phyloP scores from a whole-genome alignment of 1,284 basidiomycete genomes.

The Heterobasidion annosum region DNA sequence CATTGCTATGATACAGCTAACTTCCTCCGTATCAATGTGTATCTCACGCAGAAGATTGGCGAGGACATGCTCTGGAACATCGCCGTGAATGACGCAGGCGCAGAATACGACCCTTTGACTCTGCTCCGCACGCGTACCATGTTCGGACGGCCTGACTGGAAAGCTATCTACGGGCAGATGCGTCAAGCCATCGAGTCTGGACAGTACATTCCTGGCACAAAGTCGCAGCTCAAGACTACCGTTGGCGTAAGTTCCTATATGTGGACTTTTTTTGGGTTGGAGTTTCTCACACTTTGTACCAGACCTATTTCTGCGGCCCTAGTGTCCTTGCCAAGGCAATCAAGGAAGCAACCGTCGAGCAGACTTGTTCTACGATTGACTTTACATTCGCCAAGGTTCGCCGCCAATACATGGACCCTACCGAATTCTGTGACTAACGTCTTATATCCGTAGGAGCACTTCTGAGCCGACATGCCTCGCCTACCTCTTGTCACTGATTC shows the following conservation, averaged over 20 bases:
- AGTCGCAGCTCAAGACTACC: slow-evolving; percentile 70
- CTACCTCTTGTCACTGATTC: neutral
- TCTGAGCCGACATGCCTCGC: slow-evolving; percentile 26
- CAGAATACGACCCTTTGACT: slow-evolving; percentile 78
- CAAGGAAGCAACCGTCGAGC: slow-evolving; percentile 54
- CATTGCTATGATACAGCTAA: slow-evolving; percentile 42
- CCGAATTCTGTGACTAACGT: neutral
- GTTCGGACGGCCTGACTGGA: slow-evolving; percentile 86
- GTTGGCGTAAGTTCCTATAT: slow-evolving; percentile 54
- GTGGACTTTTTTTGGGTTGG: neutral
- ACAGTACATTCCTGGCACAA: slow-evolving; percentile 69
- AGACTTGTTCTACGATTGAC: slow-evolving; percentile 46
- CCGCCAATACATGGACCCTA: slow-evolving; percentile 1
- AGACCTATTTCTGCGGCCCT: slow-evolving; percentile 86
- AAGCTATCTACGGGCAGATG: slow-evolving; percentile 65
- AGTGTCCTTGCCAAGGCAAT: slow-evolving; percentile 64
- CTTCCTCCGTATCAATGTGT: slow-evolving; percentile 86
- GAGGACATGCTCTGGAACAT: slow-evolving; percentile 89
- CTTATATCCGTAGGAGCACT: slow-evolving; percentile 42
- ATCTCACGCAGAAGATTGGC: slow-evolving; percentile 79
- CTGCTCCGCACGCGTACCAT: slow-evolving; percentile 77
- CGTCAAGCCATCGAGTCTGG: slow-evolving; percentile 69
- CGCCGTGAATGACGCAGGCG: slow-evolving; percentile 76
- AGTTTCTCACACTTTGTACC: slow-evolving; percentile 8
- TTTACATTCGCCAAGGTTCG: slow-evolving; percentile 76